A percentile compares a stretch with the other conserved stretches of the same genome.
Evolutionary conservation across 2,329 filamentous ascomycete species (phyloP).

Genomic region (Hymenoscyphus salicellus): DNA sequence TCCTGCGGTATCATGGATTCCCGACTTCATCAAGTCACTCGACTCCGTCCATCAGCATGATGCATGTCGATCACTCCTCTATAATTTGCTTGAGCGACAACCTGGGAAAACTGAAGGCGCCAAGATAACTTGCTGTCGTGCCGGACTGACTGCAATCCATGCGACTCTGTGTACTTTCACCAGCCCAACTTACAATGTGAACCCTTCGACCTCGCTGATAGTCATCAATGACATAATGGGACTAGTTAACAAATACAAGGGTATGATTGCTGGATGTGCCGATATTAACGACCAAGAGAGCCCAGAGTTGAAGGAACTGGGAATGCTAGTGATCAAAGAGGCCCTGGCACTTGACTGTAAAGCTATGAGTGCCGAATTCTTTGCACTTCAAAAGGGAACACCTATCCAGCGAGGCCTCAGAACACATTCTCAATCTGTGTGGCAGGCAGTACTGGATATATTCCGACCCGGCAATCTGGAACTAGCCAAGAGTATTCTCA

Average conservation of each 20-base stretch:
- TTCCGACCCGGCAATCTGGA: conserved; percentile 65
- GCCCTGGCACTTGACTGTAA: conserved; percentile 69
- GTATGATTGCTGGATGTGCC: conserved; percentile 56
- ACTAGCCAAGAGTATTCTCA: conserved; percentile 70
- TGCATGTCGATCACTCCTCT: conserved; percentile 74
- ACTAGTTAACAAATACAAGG: conserved; percentile 60
- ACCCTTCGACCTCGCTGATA: conserved; percentile 52
- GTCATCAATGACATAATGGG: conserved; percentile 65
- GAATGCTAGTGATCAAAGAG: conserved; percentile 63
- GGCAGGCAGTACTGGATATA: conserved; percentile 70
- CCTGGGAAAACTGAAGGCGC: conserved; percentile 53
- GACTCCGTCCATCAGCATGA: conserved; percentile 72
- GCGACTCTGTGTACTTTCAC: conserved; percentile 57
- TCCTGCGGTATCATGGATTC: conserved; percentile 72
- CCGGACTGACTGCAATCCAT: conserved; percentile 59
- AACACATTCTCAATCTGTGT: conserved; percentile 71
- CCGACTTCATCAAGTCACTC: conserved; percentile 73
- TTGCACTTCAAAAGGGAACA: conserved; percentile 58
- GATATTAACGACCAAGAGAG: conserved; percentile 47
- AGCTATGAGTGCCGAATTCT: conserved; percentile 65
- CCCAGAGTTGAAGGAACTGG: conserved; percentile 52
- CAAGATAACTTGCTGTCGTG: conserved; percentile 59
- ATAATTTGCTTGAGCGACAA: conserved; percentile 68
- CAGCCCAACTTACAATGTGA: conserved; percentile 48
- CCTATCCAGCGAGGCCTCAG: conserved; percentile 65